These are phyloP conservation scores for Incumbomyces lentus DNA, from an alignment of 2,329 filamentous ascomycete species.

Conservation along the genomic window DNA sequence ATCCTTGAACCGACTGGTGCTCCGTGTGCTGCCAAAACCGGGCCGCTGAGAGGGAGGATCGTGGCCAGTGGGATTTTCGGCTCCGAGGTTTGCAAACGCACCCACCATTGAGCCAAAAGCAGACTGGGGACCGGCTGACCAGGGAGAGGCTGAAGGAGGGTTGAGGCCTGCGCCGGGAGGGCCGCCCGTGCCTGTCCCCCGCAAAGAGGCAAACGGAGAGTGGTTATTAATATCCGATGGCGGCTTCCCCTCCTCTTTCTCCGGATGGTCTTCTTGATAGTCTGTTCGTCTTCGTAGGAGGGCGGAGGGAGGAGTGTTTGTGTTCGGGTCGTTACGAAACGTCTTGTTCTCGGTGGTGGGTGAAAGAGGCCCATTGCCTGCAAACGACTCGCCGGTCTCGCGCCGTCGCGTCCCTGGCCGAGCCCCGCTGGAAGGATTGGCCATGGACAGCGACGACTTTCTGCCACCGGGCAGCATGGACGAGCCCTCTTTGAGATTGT, in stretches of 20 bases:
- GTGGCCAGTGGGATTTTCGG: slow-evolving; percentile 38
- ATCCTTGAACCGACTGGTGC: slow-evolving; percentile 78
- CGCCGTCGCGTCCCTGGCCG: slow-evolving; percentile 70
- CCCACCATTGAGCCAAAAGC: slow-evolving; percentile 66
- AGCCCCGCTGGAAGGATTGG: slow-evolving; percentile 62
- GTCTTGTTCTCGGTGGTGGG: slow-evolving; percentile 36
- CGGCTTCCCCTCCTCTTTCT: slow-evolving; percentile 40
- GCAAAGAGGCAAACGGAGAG: slow-evolving; percentile 44
- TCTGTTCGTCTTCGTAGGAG: slow-evolving; percentile 53
- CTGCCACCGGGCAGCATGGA: slow-evolving; percentile 44
- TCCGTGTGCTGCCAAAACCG: slow-evolving; percentile 54
- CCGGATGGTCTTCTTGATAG: slow-evolving; percentile 42
- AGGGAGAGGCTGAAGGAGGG: slow-evolving; percentile 42
- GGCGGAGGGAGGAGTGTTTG: slow-evolving; percentile 50
- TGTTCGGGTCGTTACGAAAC: slow-evolving; percentile 42
- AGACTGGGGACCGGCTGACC: slow-evolving; percentile 50
- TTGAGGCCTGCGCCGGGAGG: slow-evolving; percentile 42
- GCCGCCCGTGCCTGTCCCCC: slow-evolving; percentile 44
- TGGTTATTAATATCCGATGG: slow-evolving; percentile 28
- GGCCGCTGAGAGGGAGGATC: slow-evolving; percentile 54
- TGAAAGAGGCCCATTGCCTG: slow-evolving; percentile 37
- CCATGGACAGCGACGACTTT: slow-evolving; percentile 70
- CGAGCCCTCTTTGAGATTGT: slow-evolving; percentile 50
- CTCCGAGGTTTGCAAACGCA: slow-evolving; percentile 75
- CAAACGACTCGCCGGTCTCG: slow-evolving; percentile 66